A percentile compares a stretch with the other conserved stretches of the same genome.
These are phyloP conservation scores for Mycena vitilis DNA, from an alignment of 768 basidiomycete species.

Conservation along the genomic window DNA sequence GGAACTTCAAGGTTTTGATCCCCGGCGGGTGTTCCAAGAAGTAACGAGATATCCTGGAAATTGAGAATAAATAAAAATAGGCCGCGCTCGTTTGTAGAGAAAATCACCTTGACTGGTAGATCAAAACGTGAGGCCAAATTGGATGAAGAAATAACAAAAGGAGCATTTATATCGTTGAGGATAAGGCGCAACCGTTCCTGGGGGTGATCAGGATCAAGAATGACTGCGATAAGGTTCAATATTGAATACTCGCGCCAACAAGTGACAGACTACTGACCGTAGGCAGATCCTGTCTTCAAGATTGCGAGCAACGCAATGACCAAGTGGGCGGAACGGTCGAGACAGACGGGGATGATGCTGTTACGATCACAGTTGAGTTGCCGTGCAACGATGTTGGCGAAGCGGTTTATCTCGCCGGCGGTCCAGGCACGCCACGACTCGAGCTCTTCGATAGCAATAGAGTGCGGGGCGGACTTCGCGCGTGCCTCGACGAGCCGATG, in stretches of 20 bases:
- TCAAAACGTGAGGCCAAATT: not conserved
- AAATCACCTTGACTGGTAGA: not conserved
- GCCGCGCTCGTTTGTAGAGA: no score
- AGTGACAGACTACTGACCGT: not conserved
- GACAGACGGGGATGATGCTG: not conserved
- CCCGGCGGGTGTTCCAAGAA: not conserved
- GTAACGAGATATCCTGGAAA: not conserved
- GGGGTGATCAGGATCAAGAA: not conserved
- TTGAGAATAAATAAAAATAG: no score
- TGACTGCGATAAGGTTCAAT: not conserved
- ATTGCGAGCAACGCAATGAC: slow-evolving; percentile 3
- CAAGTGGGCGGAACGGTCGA: not conserved
- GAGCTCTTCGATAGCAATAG: not conserved
- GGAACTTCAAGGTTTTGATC: not conserved
- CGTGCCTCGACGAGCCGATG: not conserved
- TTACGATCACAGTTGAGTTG: not conserved
- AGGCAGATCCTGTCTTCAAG: slow-evolving; percentile 8
- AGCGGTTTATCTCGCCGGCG: not conserved
- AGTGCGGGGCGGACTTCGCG: not conserved
- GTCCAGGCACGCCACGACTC: slow-evolving; percentile 1
- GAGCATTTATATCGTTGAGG: not conserved
- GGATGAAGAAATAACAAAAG: not conserved
- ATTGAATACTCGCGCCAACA: not conserved
- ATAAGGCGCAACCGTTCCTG: not conserved
- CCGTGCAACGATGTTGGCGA: slow-evolving; percentile 6